phyloP scores from a whole-genome alignment of 257 asterid species.

The Solanum medicagineum region DNA sequence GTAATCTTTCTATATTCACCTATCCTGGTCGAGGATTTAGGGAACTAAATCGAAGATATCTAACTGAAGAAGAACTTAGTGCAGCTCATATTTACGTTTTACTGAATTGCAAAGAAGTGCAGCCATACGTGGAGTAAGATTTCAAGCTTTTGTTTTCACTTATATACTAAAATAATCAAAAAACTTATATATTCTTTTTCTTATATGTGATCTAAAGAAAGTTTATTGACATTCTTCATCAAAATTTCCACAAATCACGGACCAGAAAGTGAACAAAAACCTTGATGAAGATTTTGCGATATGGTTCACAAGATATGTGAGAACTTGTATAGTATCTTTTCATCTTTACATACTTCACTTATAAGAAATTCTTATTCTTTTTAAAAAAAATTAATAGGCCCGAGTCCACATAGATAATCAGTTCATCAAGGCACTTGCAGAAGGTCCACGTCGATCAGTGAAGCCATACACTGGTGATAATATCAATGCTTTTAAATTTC shows the following conservation, averaged over 20 bases:
- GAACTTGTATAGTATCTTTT: not conserved
- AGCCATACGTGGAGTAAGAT: not conserved
- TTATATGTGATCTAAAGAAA: not conserved
- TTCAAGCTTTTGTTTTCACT: not conserved
- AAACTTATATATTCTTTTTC: not conserved
- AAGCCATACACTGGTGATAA: too few relatives aligned
- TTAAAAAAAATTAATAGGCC: not conserved
- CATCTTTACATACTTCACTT: not conserved
- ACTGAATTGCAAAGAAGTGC: not conserved
- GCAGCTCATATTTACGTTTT: not conserved
- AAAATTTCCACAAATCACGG: not conserved
- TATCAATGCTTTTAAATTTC: too few relatives aligned
- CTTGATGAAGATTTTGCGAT: not conserved
- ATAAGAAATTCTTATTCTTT: not conserved
- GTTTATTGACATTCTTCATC: not conserved
- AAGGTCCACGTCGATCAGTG: too few relatives aligned
- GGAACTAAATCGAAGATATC: not conserved
- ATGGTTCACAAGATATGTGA: not conserved
- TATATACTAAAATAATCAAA: not conserved
- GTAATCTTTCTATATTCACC: not conserved
- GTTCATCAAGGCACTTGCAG: too few relatives aligned
- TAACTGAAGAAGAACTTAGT: not conserved
- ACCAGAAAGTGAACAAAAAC: not conserved
- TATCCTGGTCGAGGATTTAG: not conserved
- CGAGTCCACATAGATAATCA: too few relatives aligned